Evolutionary conservation across 164 flowering plant species (phyloP), one percentile per base, ranked within the genome.

Genomic region (Liquidambar formosana): DNA sequence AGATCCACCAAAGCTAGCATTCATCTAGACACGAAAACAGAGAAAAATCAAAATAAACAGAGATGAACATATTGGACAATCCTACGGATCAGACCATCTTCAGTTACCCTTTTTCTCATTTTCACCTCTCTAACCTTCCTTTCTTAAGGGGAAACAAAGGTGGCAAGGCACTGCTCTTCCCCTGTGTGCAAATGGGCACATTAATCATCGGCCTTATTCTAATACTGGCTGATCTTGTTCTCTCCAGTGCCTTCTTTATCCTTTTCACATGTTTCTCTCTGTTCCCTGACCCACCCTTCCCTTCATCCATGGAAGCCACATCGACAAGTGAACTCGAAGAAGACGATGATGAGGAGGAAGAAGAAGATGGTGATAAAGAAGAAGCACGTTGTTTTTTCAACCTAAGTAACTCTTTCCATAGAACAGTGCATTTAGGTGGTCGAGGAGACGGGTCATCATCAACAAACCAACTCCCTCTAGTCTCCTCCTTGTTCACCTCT

Each of bases 381-480:
- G 83, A 75, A 51, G 83, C 72, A 0, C 84, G 78, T 43, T 84
- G 91, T 73, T 89, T 94, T 85, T 77, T 92, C 83, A 94, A 57
- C 82, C 87, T 85, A 33, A 94, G 64, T 19, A 94, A 66, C 78
- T 94, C 98, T 71, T 90, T 94, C 97, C 97, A 94, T n/a, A 94
- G 28, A 44, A 92, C 93, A 22, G 98, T 92, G 78, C 98, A 94
- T 47, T 85, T 94, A 0, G 98, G 98, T 23, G 98, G 98, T 67
- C 98, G 69, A 19, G 98, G 97, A 53, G 98, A 94, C 21, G 97
- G 97, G 73, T 90, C 98, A 46, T 94, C 96, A 22, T 94, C 98
- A 1, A 87, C 67, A 64, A 87, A 88, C 96, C 98, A 94, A 56
- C 63, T 81, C 23, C 75, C 74, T 52, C 83, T 78, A 15, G 19